Evolutionary conservation across 1,139 yeast species (phyloP).

Genomic region (Debaryomyces sp.): DNA sequence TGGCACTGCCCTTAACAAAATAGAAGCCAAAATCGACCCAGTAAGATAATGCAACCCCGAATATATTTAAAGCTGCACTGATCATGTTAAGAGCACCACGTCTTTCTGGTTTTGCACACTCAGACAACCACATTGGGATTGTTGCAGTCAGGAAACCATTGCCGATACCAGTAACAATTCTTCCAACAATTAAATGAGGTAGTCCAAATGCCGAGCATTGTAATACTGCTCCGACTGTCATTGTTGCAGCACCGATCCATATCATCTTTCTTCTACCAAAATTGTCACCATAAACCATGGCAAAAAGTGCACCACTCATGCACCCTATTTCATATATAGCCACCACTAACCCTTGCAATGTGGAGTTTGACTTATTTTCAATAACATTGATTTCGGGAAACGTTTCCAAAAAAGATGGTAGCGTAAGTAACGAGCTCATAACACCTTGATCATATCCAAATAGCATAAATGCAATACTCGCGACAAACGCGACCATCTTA

Average conservation of each 20-base stretch:
- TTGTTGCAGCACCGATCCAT: slow-evolving; percentile 33
- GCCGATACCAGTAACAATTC: slow-evolving; percentile 49
- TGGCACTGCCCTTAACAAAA: slow-evolving; percentile 28
- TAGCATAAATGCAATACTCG: no score
- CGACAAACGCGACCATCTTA: no score
- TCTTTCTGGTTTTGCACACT: slow-evolving; percentile 34
- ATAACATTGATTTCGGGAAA: slow-evolving; percentile 36
- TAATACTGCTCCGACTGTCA: slow-evolving; percentile 38
- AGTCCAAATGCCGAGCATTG: slow-evolving; percentile 36
- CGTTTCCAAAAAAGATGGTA: slow-evolving; percentile 36
- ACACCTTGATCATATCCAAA: slow-evolving; percentile 57
- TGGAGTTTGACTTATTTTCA: slow-evolving; percentile 15
- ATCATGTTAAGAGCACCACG: slow-evolving; percentile 40
- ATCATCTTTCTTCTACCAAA: slow-evolving; percentile 36
- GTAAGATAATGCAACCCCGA: slow-evolving; percentile 44
- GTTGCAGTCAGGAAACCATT: slow-evolving; percentile 41
- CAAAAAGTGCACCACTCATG: slow-evolving; percentile 34
- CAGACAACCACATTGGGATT: slow-evolving; percentile 44
- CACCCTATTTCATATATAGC: slow-evolving; percentile 46
- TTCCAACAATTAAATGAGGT: slow-evolving; percentile 37
- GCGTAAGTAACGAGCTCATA: slow-evolving; percentile 48
- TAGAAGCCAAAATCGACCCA: slow-evolving; percentile 51
- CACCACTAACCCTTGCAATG: slow-evolving; percentile 38
- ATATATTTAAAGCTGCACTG: slow-evolving; percentile 40
- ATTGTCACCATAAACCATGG: slow-evolving; percentile 37